Percentiles rank a stretch among this genome's conserved stretches.
phyloP scores from a whole-genome alignment of 2,329 filamentous ascomycete species.

The Colletotrichum magnum region DNA sequence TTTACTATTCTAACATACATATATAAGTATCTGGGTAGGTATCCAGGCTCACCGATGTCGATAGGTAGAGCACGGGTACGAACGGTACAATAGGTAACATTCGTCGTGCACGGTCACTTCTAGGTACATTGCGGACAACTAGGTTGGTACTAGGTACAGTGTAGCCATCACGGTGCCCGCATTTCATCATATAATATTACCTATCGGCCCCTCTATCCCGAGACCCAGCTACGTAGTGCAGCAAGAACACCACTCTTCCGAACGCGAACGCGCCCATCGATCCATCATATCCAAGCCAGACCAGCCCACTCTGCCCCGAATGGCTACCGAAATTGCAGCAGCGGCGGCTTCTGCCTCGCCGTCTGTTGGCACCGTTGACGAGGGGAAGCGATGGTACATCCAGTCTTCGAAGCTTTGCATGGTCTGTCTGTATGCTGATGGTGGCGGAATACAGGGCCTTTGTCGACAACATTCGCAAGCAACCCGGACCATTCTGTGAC shows the following conservation, averaged over 20 bases:
- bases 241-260: slow-evolving; percentile 14
- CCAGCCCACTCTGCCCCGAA: background rate
- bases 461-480: slow-evolving; percentile 84
- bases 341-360: slow-evolving; percentile 3
- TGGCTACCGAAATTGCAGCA: slow-evolving; percentile 21
- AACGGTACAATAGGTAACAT: background rate
- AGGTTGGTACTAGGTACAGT: too few relatives aligned
- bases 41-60: background rate
- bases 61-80: slow-evolving; percentile 12
- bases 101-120: slow-evolving; percentile 24
- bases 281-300: slow-evolving; percentile 5
- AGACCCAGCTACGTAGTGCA: slow-evolving; percentile 5
- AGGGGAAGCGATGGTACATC: slow-evolving; percentile 38
- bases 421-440: slow-evolving; percentile 7
- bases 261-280: background rate
- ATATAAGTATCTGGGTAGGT: background rate
- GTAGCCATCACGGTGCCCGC: background rate
- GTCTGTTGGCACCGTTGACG: slow-evolving; percentile 15
- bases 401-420: background rate
- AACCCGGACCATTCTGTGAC: slow-evolving; percentile 85
- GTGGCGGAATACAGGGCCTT: slow-evolving; percentile 74
- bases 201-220: slow-evolving; percentile 23
- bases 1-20: too few relatives aligned
- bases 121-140: background rate
- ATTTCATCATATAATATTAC: slow-evolving; percentile 17